Evolutionary conservation across 2,329 filamentous ascomycete species (phyloP).

Genomic region (Cadophora luteo-olivacea): DNA sequence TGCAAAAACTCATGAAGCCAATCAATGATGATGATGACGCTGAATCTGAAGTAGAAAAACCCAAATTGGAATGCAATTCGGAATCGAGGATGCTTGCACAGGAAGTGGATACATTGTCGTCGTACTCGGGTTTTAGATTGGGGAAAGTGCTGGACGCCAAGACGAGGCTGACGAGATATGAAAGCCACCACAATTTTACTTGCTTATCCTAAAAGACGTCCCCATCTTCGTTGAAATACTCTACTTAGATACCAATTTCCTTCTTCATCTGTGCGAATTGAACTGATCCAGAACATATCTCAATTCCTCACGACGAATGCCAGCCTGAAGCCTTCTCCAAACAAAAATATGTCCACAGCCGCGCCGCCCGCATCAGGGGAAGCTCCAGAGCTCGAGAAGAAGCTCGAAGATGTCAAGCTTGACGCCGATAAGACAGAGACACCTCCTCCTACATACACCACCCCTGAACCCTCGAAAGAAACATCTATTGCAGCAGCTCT

Average conservation of each 20-base stretch:
- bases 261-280: background rate
- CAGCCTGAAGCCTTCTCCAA: background rate
- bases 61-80: too few species aligned
- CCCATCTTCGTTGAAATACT: background rate
- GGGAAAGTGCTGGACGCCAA: background rate
- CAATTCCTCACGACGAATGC: background rate
- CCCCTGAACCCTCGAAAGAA: conserved; percentile 14
- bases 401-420: conserved; percentile 32
- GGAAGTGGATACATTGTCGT: background rate
- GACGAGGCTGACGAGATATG: conserved; percentile 17
- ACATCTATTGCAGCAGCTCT: conserved; percentile 35
- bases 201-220: conserved; percentile 5
- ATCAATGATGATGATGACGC: background rate
- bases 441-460: background rate
- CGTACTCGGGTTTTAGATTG: background rate
- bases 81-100: too few species aligned
- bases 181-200: conserved; percentile 21
- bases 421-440: conserved; percentile 18
- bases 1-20: too few species aligned
- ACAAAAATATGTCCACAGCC: conserved; percentile 27
- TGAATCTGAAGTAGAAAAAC: too few species aligned
- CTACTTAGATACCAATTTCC: background rate
- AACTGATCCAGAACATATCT: background rate
- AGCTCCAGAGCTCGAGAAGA: conserved; percentile 19
- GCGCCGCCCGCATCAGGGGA: conserved; percentile 21